Evolutionary conservation across 805 yeast species (phyloP), one percentile per base, ranked within the genome.

Genomic region (Nakazawaea anatomiae): DNA sequence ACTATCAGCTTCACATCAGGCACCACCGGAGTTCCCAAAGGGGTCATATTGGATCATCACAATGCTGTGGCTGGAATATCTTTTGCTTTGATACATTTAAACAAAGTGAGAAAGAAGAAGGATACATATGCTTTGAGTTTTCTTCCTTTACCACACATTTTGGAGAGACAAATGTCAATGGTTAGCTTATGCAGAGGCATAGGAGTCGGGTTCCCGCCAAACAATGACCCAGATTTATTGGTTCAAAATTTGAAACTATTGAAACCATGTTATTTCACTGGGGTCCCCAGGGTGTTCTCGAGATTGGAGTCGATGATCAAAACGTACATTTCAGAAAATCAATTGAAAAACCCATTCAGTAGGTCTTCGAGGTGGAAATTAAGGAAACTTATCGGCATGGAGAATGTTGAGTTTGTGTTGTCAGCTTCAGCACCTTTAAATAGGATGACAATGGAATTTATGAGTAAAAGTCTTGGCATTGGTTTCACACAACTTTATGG

Each of bases 1-100:
- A 82, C 90, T n/a, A 77, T 85, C 44, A 79, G 85, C 6, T 85
- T 84, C 63, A 85, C 91, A 2, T 82, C 88, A 0, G 91, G 91
- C 32, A 85, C 91, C 2, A 84, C 90, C 1, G 89, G 89, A 14
- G 65, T 74, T 14, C 91, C 91, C 44, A 85, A 85, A 65, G 91
- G 91, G 48, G 90, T 82, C n/a, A 77, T 75, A 28, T 58, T 74
- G 46, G 69, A 77, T 7, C 89, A 85, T 47, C 66, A 67, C 10
- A 75, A 75, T 59, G 71, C 77, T 9, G 69, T 75, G 9, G 74
- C 86, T 3, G 73, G 76, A 1, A 66, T 74, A 39, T 62, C 74
- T 0, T 66, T 75, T 46, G 18, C 54, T 62, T 31, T n/a, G 30
- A 11, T 30, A 10, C 44, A 43, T 31, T n/a, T 45, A n/a, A 25